Evolutionary conservation across 768 basidiomycete genomes (phyloP), one percentile per base, ranked within the genome.

Genomic region (Baorangia bicolor): DNA sequence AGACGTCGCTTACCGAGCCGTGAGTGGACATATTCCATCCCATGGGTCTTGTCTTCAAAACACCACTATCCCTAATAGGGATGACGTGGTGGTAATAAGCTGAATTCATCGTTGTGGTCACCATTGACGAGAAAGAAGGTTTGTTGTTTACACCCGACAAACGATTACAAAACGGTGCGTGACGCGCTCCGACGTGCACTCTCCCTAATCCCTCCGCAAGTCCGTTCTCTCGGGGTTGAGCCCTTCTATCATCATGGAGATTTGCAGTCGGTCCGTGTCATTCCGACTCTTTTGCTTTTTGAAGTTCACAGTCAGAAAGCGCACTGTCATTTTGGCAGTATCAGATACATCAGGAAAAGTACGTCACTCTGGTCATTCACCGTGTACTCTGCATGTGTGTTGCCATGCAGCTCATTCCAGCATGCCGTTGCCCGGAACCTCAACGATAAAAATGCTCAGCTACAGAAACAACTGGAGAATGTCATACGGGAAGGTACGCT

Each of bases 271-370:
- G 88, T 86, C 51, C 20, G 75, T 67, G 23, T 25, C 16, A 18
- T 55, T 46, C 31, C 16, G 30, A 49, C n/a, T 20, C 16, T 13
- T 44, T 25, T 37, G 12, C 18, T 57, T 33, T 28, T 41, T 42
- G 21, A 42, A 33, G 47, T 43, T 57, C 47, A 66, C 42, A 5
- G 13, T 34, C 20, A 30, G 31, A 27, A 51, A 91, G 90, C 21
- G 90, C 92, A 5, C 81, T 93, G 54, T 89, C 91, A 4, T 94
- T 94, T 69, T 94, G 92, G 92, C 89, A 92, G 69, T 94, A 94
- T 69, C 92, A 94, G 64, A 81, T 86, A 48, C 88, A 90, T 59
- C 92, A 94, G 71, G 92, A 94, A 75, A 85, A 82, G 91, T 89
- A 53, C 54, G 73, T 62, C 23, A 21, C 7, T 54, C 28, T 28